Evolutionary conservation across 2,329 filamentous ascomycete species (phyloP), one percentile per base, ranked within the genome.

Genomic region (Aureobasidium namibiae): DNA sequence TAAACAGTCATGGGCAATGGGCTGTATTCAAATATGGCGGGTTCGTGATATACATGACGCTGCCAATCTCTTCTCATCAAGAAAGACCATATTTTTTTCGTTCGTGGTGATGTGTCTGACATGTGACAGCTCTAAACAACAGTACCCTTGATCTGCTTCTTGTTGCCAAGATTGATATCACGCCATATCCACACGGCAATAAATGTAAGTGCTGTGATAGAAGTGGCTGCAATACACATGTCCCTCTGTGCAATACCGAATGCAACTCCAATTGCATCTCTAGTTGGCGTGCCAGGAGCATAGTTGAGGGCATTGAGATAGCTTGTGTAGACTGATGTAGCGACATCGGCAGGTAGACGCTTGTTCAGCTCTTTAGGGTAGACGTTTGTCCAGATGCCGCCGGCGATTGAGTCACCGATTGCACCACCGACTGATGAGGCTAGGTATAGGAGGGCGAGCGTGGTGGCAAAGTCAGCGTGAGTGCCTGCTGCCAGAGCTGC

Each of bases 401-500:
- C 61, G 2, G 67, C 61, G 21, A 67, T 63, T 3, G 66, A 63
- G 29, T 64, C 63, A 6, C 67, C 67, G 36, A 68, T 67, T 13
- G 67, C 65, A 11, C 66, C 66, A 26, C 67, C 67, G 38, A 68
- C 61, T 31, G 64, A 67, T 2, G 67, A 66, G 41, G 70, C 69
- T 11, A 74, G 64, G 21, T 61, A 58, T 4, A 70, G 65, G 14
- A 74, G 62, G 11, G 73, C 71, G n/a, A 75, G 66, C 0, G 67
- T 68, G 1, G 68, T 65, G 14, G 73, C 72, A 18, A 72, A 65
- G 52, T 72, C 67, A 56, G 65, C 64, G 36, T 63, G 64, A n/a
- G 66, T 66, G 2, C 64, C 63, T 1, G 68, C 66, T 9, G 68
- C 75, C 69, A 85, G 80, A 41, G 85, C 78, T 5, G 82, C 80